These are phyloP conservation scores for Heritiera littoralis DNA, from an alignment of 345 rosid species.

Conservation along the genomic window DNA sequence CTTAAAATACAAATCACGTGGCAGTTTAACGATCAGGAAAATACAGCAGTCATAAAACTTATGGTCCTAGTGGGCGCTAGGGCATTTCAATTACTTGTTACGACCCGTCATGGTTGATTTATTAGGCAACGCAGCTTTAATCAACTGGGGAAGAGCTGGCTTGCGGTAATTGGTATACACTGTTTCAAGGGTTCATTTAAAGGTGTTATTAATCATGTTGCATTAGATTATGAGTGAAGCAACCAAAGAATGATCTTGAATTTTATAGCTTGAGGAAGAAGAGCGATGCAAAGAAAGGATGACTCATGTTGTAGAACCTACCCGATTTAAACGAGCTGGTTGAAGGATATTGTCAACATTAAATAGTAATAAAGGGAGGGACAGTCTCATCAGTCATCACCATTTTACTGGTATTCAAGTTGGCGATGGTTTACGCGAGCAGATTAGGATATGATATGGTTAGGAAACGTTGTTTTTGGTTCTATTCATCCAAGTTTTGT, in stretches of 20 bases:
- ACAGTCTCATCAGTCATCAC: neutral
- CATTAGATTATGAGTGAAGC: neutral
- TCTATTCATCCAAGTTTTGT: neutral
- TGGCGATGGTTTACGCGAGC: neutral
- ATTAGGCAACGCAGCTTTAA: neutral
- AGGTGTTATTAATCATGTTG: neutral
- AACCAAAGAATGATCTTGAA: neutral
- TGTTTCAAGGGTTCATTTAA: conserved; percentile 2
- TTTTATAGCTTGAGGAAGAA: neutral
- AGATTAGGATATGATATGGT: neutral
- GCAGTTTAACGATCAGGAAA: neutral
- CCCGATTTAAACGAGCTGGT: neutral
- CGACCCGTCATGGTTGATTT: neutral
- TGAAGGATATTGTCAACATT: conserved; percentile 10
- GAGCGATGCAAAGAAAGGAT: neutral
- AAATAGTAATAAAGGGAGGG: neutral
- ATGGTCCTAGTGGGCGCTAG: too few relatives aligned
- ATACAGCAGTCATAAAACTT: too few relatives aligned
- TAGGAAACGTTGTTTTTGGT: neutral
- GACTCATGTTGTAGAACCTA: neutral
- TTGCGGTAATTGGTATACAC: neutral
- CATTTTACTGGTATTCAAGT: neutral
- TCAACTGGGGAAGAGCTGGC: neutral
- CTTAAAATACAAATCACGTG: neutral
- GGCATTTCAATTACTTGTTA: conserved; percentile 1